Evolutionary conservation across 2,329 filamentous ascomycete genomes (phyloP).

Genomic region (Pseudopyrenochaeta lycopersici): DNA sequence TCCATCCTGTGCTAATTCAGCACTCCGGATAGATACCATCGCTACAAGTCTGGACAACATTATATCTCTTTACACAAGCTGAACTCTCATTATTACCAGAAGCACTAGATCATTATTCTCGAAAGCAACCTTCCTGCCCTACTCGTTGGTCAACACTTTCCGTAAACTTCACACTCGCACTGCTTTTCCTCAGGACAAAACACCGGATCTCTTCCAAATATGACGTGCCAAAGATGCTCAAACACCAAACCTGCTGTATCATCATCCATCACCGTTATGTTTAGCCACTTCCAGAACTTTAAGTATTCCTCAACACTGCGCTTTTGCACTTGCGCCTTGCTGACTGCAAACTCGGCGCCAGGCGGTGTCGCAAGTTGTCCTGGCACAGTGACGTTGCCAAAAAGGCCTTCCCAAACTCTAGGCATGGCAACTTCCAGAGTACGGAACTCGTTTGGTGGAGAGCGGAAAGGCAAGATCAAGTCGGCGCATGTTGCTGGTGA

Average conservation of each 20-base stretch:
- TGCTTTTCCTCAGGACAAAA: conserved; percentile 31
- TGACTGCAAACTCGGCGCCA: conserved; percentile 51
- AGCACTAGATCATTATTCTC: neutral
- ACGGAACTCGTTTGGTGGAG: conserved; percentile 25
- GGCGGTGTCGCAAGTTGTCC: conserved; percentile 56
- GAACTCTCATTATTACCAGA: neutral
- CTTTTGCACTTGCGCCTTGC: conserved; percentile 33
- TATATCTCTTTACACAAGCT: too few species aligned
- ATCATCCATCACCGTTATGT: conserved; percentile 36
- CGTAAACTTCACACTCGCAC: conserved; percentile 42
- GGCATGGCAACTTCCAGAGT: conserved; percentile 35
- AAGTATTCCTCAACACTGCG: conserved; percentile 40
- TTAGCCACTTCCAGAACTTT: conserved; percentile 33
- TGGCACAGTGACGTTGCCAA: conserved; percentile 47
- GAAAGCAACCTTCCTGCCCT: neutral
- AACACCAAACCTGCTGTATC: conserved; percentile 32
- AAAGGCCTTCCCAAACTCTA: conserved; percentile 57
- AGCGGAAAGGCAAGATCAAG: conserved; percentile 40
- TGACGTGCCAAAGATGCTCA: conserved; percentile 39
- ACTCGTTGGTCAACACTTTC: conserved; percentile 8
- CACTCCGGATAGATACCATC: too few species aligned
- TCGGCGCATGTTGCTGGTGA: conserved; percentile 47
- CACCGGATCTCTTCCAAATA: conserved; percentile 30
- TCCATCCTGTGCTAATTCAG: too few species aligned
- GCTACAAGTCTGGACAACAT: too few species aligned